These are phyloP conservation scores for Rhizopus microsporus DNA, from an alignment of 371 early-diverging fungal genomes.

Conservation along the genomic window DNA sequence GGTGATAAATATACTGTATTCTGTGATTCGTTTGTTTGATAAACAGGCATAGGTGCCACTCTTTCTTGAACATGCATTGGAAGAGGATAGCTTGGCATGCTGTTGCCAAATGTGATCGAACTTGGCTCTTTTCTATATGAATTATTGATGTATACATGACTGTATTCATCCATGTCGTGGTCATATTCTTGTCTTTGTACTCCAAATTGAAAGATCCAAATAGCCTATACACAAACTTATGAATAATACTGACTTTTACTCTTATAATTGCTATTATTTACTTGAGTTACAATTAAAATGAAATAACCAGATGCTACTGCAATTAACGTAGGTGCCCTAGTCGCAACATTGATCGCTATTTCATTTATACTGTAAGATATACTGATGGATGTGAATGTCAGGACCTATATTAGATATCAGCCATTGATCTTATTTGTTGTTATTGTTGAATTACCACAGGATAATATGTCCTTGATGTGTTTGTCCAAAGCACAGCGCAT, in stretches of 20 bases:
- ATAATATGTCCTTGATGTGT: constrained; percentile 21
- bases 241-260: background rate
- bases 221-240: constrained; percentile 20
- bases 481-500: constrained; percentile 28
- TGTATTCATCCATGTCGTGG: constrained; percentile 1
- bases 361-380: constrained; percentile 37
- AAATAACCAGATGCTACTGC: constrained; percentile 35
- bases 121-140: constrained; percentile 15
- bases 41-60: constrained; percentile 15
- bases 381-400: constrained; percentile 35
- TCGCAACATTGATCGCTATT: constrained; percentile 22
- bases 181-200: constrained; percentile 26
- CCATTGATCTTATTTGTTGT: background rate
- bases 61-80: constrained; percentile 4
- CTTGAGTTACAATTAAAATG: constrained; percentile 34
- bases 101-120: constrained; percentile 4
- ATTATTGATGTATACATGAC: constrained; percentile 4
- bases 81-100: constrained; percentile 10
- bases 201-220: constrained; percentile 40
- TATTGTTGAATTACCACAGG: constrained; percentile 22
- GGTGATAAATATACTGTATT: constrained; percentile 37
- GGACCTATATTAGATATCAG: constrained; percentile 17
- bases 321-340: constrained; percentile 18
- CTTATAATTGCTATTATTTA: constrained; percentile 6
- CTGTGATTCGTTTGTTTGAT: constrained; percentile 7